These are phyloP conservation scores for Hordeum marinum DNA, from an alignment of 176 grass and related monocot species.

Conservation along the genomic window DNA sequence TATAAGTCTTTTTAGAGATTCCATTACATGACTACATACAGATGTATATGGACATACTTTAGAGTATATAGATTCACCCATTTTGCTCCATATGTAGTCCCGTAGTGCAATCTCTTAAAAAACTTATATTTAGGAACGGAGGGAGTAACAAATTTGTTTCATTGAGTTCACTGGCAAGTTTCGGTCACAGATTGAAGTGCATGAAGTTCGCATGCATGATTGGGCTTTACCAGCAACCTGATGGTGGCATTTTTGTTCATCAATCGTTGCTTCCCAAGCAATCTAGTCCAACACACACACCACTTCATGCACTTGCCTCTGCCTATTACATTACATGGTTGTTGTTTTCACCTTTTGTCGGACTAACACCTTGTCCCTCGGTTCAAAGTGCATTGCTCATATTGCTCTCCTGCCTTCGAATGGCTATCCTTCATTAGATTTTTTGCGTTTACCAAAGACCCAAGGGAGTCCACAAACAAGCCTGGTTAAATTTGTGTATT, in stretches of 20 bases:
- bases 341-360: background rate
- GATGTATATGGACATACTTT: too few relatives aligned
- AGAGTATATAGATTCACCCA: too few relatives aligned
- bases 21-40: too few relatives aligned
- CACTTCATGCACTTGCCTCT: background rate
- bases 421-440: background rate
- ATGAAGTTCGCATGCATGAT: background rate
- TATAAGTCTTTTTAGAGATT: too few relatives aligned
- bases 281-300: conserved; percentile 19
- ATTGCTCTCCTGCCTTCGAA: background rate
- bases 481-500: too few relatives aligned
- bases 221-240: background rate
- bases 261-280: background rate
- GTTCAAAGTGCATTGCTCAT: background rate
- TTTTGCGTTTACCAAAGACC: background rate
- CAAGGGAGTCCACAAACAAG: background rate
- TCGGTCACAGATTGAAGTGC: background rate
- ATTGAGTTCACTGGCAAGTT: background rate
- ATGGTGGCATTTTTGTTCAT: background rate
- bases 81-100: too few relatives aligned
- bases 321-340: background rate
- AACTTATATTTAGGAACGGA: too few relatives aligned
- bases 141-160: background rate
- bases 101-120: too few relatives aligned
- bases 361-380: background rate